These are phyloP conservation scores for Globisporangium solare DNA, from an alignment of 352 stramenopile species.

Conservation along the genomic window DNA sequence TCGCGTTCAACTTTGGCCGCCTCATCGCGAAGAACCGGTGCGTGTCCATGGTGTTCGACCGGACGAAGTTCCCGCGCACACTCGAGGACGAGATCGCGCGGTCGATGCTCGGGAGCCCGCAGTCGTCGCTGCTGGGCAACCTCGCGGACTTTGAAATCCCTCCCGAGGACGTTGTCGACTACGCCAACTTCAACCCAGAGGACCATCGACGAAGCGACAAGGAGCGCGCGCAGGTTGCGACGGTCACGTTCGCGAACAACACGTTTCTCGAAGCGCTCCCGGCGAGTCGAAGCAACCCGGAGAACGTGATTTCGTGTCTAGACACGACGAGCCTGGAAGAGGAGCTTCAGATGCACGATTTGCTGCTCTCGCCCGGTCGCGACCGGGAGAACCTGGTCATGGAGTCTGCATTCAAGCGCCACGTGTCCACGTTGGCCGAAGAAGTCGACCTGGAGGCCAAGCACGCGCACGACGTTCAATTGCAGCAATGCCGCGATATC, in stretches of 20 bases:
- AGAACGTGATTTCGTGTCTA: slow-evolving; percentile 37
- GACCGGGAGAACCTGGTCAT: slow-evolving; percentile 34
- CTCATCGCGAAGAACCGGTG: slow-evolving; percentile 76
- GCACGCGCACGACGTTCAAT: slow-evolving; percentile 47
- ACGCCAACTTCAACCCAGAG: slow-evolving; percentile 24
- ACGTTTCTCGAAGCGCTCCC: slow-evolving; percentile 29
- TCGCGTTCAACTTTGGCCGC: slow-evolving; percentile 60
- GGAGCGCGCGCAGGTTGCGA: slow-evolving; percentile 11
- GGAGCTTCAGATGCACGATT: slow-evolving; percentile 47
- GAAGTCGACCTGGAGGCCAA: slow-evolving; percentile 56
- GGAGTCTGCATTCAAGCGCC: slow-evolving; percentile 55
- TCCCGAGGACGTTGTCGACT: slow-evolving; percentile 26
- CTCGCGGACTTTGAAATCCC: slow-evolving; percentile 57
- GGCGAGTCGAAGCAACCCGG: slow-evolving; percentile 43
- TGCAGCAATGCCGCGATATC: slow-evolving; percentile 53
- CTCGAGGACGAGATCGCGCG: slow-evolving; percentile 56
- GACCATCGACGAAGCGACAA: slow-evolving; percentile 10
- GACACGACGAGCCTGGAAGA: slow-evolving; percentile 36
- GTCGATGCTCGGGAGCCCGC: slow-evolving; percentile 45
- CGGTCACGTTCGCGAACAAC: slow-evolving; percentile 31
- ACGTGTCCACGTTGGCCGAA: slow-evolving; percentile 41
- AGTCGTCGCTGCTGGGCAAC: slow-evolving; percentile 38
- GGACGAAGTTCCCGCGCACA: slow-evolving; percentile 45
- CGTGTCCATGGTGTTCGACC: slow-evolving; percentile 69
- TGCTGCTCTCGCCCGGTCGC: slow-evolving; percentile 28